These are phyloP conservation scores for Anastatica hierochuntica DNA, from an alignment of 345 rosid genomes.

Conservation along the genomic window DNA sequence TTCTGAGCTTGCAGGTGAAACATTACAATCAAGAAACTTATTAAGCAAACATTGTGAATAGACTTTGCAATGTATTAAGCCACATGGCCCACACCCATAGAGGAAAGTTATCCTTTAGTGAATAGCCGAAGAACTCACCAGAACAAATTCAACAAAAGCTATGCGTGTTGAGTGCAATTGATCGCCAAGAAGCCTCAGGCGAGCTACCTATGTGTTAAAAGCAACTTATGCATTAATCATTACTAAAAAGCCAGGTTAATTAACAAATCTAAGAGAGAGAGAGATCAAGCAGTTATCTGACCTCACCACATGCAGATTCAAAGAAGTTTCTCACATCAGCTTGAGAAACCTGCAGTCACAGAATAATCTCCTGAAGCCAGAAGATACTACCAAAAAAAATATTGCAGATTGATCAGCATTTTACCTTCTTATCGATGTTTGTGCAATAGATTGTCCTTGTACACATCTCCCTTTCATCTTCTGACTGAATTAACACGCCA, in stretches of 20 bases:
- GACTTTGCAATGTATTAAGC: too few species aligned
- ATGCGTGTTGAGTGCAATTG: constrained; percentile 77
- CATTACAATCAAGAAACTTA: too few species aligned
- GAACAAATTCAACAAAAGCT: constrained; percentile 81
- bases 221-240: not conserved
- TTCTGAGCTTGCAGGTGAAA: too few species aligned
- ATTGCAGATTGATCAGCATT: not conserved
- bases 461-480: constrained; percentile 95
- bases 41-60: too few species aligned
- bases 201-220: constrained; percentile 48
- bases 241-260: not conserved
- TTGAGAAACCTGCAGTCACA: constrained; percentile 56
- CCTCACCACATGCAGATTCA: constrained; percentile 85
- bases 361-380: not conserved
- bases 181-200: constrained; percentile 81
- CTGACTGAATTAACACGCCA: constrained; percentile 57
- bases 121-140: constrained; percentile 37
- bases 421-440: constrained; percentile 81
- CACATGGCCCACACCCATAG: too few species aligned
- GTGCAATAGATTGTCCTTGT: constrained; percentile 84
- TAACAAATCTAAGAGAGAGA: too few species aligned
- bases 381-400: not conserved
- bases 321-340: constrained; percentile 71
- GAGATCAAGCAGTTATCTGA: constrained; percentile 18
- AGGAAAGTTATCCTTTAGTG: not conserved